Evolutionary conservation across 495 filamentous ascomycete species (phyloP), one percentile per base, ranked within the genome.

Genomic region (Immersiella caudata): DNA sequence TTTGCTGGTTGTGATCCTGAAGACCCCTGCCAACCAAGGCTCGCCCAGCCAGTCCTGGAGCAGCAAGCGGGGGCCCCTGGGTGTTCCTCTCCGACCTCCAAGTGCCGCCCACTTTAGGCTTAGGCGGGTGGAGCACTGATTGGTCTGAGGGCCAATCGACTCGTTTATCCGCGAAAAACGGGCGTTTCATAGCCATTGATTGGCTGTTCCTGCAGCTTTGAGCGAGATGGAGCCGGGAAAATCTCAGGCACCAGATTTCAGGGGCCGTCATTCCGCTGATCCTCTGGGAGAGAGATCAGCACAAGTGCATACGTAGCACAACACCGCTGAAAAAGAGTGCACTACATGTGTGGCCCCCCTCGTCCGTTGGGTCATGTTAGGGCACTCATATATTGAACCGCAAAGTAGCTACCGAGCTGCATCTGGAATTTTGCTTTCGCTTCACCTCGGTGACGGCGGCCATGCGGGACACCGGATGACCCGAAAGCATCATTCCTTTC

Each of bases 201-300:
- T 74, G 73, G 73, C 66, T 29, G 6, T 49, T 25, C 63, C 62
- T 26, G 11, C 22, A 29, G 60, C 56, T 66, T n/a, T 55, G 68
- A 61, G 61, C 50, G 33, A 49, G 56, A 68, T 64, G 62, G 62
- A 20, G 33, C 63, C 54, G 49, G 54, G 57, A 60, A 62, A 67
- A 65, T 50, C 65, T 60, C 69, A 68, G 66, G 63, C 62, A 72
- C 67, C 68, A 40, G 68, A 73, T 71, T 71, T 74, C 70, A 74
- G 72, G 74, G 72, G 74, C 33, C 58, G 64, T 64, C 64, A 60
- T 64, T 67, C 66, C 62, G 72, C 35, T 63, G 72, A 74, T 74
- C 70, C 25, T 62, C 40, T 68, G 59, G 11, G 26, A 20, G 26
- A 21, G 26, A 20, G 26, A 40, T 60, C 58, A 21, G 20, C 33